Percentiles rank a stretch among this genome's conserved stretches.
These are phyloP conservation scores for Eucalyptus sp. DNA, from an alignment of 345 rosid genomes.

Conservation along the genomic window DNA sequence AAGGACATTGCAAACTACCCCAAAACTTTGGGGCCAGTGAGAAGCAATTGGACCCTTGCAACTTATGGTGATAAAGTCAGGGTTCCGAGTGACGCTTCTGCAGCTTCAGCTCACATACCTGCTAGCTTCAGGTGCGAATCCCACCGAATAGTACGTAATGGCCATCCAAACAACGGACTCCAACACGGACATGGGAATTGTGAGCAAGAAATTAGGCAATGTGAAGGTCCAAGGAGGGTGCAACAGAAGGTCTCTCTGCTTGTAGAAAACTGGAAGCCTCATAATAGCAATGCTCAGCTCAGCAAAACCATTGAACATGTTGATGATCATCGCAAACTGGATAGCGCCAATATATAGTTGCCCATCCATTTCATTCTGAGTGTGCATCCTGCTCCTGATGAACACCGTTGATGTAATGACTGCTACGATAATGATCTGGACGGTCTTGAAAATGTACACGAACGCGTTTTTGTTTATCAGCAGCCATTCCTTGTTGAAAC, in stretches of 20 bases:
- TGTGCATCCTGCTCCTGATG: slow-evolving; percentile 41
- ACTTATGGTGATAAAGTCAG: background rate
- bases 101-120: slow-evolving; percentile 18
- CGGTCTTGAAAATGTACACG: slow-evolving; percentile 58
- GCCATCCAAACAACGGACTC: slow-evolving; percentile 60
- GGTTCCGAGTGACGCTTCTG: background rate
- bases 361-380: slow-evolving; percentile 38
- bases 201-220: slow-evolving; percentile 51
- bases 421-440: slow-evolving; percentile 55
- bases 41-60: background rate
- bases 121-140: slow-evolving; percentile 68
- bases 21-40: background rate
- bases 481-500: slow-evolving; percentile 77
- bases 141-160: slow-evolving; percentile 53
- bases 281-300: slow-evolving; percentile 58
- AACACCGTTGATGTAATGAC: slow-evolving; percentile 47
- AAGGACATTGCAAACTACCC: background rate
- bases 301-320: slow-evolving; percentile 81
- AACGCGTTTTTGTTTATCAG: slow-evolving; percentile 56
- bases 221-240: slow-evolving; percentile 85
- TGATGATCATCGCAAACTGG: slow-evolving; percentile 38
- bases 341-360: slow-evolving; percentile 36
- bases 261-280: slow-evolving; percentile 83
- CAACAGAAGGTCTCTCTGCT: slow-evolving; percentile 78
- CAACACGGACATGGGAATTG: slow-evolving; percentile 53